These are phyloP conservation scores for Scleroderma bovista DNA, from an alignment of 768 basidiomycete genomes.

Conservation along the genomic window DNA sequence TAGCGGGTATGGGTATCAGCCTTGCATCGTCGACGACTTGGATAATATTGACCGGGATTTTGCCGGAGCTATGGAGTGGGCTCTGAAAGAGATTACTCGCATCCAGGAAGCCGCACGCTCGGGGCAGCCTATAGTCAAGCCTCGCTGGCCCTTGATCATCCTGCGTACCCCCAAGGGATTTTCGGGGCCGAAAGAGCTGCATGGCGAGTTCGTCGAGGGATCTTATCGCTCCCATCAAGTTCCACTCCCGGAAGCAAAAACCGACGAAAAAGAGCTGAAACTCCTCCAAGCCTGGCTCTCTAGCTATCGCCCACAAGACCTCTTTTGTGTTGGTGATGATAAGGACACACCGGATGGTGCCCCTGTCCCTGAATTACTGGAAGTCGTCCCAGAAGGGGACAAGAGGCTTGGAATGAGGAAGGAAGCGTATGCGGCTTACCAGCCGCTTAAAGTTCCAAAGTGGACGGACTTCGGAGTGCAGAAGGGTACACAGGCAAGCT, in stretches of 20 bases:
- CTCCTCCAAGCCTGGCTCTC: conserved; percentile 67
- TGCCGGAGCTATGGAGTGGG: conserved; percentile 81
- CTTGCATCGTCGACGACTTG: conserved; percentile 69
- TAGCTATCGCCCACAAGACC: conserved; percentile 62
- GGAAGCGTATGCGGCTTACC: conserved; percentile 60
- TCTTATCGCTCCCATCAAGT: conserved; percentile 88
- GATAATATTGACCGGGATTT: conserved; percentile 69
- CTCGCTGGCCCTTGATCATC: conserved; percentile 87
- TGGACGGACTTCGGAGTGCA: conserved; percentile 54
- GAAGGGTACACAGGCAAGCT: conserved; percentile 59
- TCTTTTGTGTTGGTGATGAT: conserved; percentile 41
- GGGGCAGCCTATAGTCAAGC: conserved; percentile 75
- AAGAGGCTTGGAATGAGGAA: conserved; percentile 67
- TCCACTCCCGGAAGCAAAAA: conserved; percentile 70
- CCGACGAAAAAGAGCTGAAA: conserved; percentile 53
- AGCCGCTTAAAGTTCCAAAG: conserved; percentile 56
- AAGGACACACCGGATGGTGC: conserved; percentile 34
- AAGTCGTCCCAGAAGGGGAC: conserved; percentile 49
- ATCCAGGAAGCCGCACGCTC: conserved; percentile 78
- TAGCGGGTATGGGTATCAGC: conserved; percentile 86
- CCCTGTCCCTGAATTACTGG: conserved; percentile 52
- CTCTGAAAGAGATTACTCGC: conserved; percentile 59
- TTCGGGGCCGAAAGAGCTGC: conserved; percentile 59
- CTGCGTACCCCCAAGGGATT: conserved; percentile 83
- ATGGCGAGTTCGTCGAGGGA: conserved; percentile 73